Conservation (phyloP, 306 rosid genomes). For the Glycine tomentella region DNA sequence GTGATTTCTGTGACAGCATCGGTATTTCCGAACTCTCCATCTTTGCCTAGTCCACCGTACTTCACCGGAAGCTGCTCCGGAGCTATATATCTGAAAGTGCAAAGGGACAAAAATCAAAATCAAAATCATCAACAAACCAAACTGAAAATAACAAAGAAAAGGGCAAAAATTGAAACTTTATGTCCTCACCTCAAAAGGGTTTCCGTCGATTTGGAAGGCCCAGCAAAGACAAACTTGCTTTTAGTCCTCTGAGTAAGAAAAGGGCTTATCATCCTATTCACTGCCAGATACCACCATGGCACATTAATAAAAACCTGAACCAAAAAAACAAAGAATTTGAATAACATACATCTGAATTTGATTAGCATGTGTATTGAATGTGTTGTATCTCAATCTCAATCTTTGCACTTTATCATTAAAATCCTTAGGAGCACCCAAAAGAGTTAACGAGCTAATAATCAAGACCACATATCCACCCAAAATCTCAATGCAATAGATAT, state of each 20-base stretch:
- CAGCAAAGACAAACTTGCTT: slow-evolving; percentile 84
- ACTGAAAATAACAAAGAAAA: neutral
- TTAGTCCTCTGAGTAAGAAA: slow-evolving; percentile 76
- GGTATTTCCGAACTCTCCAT: slow-evolving; percentile 63
- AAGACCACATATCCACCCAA: neutral
- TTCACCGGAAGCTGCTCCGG: slow-evolving; percentile 78
- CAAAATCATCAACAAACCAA: slow-evolving; percentile 1
- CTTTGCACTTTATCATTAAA: slow-evolving; percentile 1
- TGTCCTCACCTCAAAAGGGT: slow-evolving; percentile 69
- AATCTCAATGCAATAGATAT: neutral
- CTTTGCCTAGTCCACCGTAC: slow-evolving; percentile 82
- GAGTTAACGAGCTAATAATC: neutral
- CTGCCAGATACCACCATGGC: slow-evolving; percentile 90
- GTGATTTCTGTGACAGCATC: slow-evolving; percentile 70
- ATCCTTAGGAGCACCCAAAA: neutral
- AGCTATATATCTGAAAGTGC: slow-evolving; percentile 66
- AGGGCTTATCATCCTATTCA: slow-evolving; percentile 79
- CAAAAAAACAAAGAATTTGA: neutral
- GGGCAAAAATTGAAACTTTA: slow-evolving; percentile 32
- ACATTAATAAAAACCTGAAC: slow-evolving; percentile 82
- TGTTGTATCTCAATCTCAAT: neutral
- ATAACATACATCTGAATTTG: neutral
- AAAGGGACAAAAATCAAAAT: neutral
- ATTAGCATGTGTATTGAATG: neutral
- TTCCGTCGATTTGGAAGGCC: slow-evolving; percentile 77